phyloP scores from a whole-genome alignment of 1,284 basidiomycete genomes.

The Apiotrichum domesticum region DNA sequence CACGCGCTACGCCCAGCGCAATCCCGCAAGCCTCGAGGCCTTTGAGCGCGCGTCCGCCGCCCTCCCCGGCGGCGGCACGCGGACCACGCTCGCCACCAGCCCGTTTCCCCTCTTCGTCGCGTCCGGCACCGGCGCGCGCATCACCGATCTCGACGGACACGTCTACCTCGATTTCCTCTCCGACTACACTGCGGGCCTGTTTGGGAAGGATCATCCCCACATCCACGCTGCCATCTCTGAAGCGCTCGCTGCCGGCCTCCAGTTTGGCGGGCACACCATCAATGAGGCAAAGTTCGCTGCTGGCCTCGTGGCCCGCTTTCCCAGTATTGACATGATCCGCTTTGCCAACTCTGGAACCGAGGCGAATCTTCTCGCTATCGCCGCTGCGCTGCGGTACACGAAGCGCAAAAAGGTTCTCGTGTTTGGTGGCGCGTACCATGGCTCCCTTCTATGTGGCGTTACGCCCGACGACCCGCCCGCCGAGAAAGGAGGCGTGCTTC shows the following conservation, averaged over 20 bases:
- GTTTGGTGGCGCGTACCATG: slow-evolving; percentile 29
- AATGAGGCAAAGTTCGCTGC: slow-evolving; percentile 20
- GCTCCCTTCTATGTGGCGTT: slow-evolving; percentile 24
- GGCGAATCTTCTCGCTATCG: slow-evolving; percentile 49
- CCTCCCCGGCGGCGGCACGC: slow-evolving; percentile 24
- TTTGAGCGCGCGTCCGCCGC: slow-evolving; percentile 1
- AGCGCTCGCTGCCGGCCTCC: slow-evolving; percentile 17
- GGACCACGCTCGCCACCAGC: slow-evolving; percentile 23
- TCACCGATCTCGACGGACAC: slow-evolving; percentile 25
- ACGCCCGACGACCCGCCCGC: slow-evolving; percentile 3
- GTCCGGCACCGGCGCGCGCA: slow-evolving; percentile 8
- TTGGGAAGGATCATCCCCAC: slow-evolving; percentile 24
- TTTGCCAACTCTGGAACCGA: slow-evolving; percentile 49
- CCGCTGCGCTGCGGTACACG: slow-evolving; percentile 48
- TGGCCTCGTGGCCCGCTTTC: slow-evolving; percentile 21
- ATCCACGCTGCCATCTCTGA: slow-evolving; percentile 18
- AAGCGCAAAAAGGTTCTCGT: slow-evolving; percentile 23
- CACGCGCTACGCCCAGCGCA: slow-evolving; percentile 5
- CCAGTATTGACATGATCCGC: slow-evolving; percentile 25
- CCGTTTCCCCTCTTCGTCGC: slow-evolving; percentile 26
- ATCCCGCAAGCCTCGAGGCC: slow-evolving; percentile 12
- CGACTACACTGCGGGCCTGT: slow-evolving; percentile 29
- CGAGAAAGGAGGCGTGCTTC: slow-evolving; percentile 3
- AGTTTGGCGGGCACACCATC: slow-evolving; percentile 26
- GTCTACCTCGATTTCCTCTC: slow-evolving; percentile 25